These are phyloP conservation scores for Talaromyces stipitatus DNA, from an alignment of 495 filamentous ascomycete genomes.

Conservation along the genomic window DNA sequence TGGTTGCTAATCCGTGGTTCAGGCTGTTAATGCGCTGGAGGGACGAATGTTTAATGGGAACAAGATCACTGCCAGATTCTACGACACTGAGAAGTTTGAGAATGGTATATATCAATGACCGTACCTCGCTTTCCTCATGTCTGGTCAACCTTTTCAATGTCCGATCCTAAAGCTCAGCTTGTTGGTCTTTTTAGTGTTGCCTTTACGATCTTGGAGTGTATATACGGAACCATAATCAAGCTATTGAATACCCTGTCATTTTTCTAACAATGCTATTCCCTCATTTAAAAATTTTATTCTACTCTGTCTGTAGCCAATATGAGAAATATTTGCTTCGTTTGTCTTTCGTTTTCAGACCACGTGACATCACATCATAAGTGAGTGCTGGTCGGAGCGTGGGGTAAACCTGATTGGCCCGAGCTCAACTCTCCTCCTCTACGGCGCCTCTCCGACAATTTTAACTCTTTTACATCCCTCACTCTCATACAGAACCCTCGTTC, in stretches of 20 bases:
- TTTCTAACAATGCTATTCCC: no score
- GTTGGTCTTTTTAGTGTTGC: no score
- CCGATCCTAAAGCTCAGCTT: no score
- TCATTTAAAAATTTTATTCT: neutral
- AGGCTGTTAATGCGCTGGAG: constrained; percentile 85
- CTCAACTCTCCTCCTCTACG: neutral
- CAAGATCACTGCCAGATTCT: constrained; percentile 68
- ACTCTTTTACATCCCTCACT: neutral
- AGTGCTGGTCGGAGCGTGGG: neutral
- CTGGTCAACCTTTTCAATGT: neutral
- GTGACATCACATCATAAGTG: neutral
- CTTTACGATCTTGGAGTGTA: no score
- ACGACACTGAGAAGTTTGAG: constrained; percentile 74
- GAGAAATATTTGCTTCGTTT: no score
- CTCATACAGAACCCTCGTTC: neutral
- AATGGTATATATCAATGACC: constrained; percentile 51
- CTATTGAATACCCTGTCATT: no score
- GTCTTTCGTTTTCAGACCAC: no score
- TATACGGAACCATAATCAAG: no score
- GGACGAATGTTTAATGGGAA: constrained; percentile 84
- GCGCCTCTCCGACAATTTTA: neutral
- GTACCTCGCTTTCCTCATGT: neutral
- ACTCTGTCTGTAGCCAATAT: no score
- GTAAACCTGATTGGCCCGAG: constrained; percentile 1
- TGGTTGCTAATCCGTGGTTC: constrained; percentile 1